Evolutionary conservation across 139 green algal species (phyloP).

Genomic region (Tetradesmus lagerheimii): DNA sequence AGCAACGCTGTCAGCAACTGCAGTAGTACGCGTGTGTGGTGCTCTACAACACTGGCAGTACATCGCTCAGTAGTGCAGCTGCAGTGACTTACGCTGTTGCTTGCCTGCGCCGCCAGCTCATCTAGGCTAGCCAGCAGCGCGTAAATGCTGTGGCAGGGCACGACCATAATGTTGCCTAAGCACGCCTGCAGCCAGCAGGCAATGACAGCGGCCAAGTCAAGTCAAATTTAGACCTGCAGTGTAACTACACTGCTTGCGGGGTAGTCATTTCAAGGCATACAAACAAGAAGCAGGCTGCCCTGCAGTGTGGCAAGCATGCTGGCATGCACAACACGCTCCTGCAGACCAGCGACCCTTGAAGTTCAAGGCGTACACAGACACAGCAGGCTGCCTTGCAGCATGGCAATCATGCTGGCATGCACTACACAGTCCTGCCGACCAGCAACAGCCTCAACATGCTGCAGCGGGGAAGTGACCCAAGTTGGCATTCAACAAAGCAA

Average conservation of each 20-base stretch:
- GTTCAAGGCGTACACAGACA: no score
- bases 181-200: background rate
- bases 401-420: background rate
- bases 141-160: constrained; percentile 32
- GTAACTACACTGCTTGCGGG: no score
- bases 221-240: no score
- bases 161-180: constrained; percentile 14
- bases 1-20: no score
- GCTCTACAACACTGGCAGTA: background rate
- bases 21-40: background rate
- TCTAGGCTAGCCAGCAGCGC: constrained; percentile 27
- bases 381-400: background rate
- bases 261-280: no score
- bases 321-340: background rate
- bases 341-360: no score
- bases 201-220: background rate
- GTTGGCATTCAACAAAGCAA: no score
- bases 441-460: background rate
- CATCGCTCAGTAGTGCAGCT: background rate
- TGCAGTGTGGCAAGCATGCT: background rate
- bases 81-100: background rate
- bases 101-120: constrained; percentile 15
- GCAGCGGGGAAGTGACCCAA: background rate
- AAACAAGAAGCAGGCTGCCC: no score
- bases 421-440: background rate